Conservation (phyloP, 2,329 filamentous ascomycete genomes). For the Pseudopyricularia cyperi region DNA sequence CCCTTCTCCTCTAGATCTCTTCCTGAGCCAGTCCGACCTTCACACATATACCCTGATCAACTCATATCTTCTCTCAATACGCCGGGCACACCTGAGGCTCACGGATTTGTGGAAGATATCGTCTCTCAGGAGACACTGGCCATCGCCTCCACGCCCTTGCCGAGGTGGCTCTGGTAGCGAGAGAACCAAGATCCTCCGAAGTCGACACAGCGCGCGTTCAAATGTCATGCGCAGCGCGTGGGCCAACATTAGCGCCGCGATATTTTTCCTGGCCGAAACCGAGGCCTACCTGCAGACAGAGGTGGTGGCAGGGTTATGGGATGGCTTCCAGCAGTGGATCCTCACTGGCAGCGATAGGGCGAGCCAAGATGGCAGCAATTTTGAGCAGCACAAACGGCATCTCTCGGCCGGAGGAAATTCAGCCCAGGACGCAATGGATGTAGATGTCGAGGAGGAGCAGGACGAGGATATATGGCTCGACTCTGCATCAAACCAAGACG, state of each 20-base stretch:
- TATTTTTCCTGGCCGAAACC: constrained; percentile 82
- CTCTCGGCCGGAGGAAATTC: background rate
- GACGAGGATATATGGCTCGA: constrained; percentile 29
- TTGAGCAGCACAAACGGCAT: background rate
- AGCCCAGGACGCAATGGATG: background rate
- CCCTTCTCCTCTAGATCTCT: constrained; percentile 71
- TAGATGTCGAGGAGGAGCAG: constrained; percentile 13
- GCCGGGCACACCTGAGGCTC: constrained; percentile 72
- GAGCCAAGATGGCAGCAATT: constrained; percentile 3
- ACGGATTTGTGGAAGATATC: constrained; percentile 80
- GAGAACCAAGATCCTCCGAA: constrained; percentile 47
- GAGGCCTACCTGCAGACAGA: constrained; percentile 84
- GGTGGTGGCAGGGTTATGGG: constrained; percentile 70
- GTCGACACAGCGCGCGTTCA: constrained; percentile 49
- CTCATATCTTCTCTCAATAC: constrained; percentile 73
- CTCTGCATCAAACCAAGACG: constrained; percentile 7
- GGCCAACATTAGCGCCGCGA: constrained; percentile 76
- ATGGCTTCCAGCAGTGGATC: constrained; percentile 68
- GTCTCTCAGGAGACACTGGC: constrained; percentile 63
- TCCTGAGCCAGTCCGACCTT: constrained; percentile 65
- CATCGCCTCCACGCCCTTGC: constrained; percentile 53
- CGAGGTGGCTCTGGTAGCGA: constrained; percentile 46
- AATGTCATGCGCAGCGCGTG: constrained; percentile 68
- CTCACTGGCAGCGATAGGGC: constrained; percentile 22
- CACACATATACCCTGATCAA: constrained; percentile 75